Evolutionary conservation across 2,329 filamentous ascomycete species (phyloP).

Genomic region (Scedosporium aurantiacum): DNA sequence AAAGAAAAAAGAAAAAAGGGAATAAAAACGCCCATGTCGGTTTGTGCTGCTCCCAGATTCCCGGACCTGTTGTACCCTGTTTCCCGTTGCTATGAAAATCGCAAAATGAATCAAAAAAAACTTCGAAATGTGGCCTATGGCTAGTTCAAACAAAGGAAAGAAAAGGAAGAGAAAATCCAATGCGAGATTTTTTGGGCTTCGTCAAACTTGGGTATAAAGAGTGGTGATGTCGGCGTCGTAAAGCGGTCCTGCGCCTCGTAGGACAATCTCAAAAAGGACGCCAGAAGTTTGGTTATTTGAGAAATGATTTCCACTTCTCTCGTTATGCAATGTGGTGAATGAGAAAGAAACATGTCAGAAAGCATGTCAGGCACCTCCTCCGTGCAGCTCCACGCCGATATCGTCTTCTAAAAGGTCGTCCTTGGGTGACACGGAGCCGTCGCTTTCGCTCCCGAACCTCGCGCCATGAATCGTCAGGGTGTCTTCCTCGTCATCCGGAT

Average conservation of each 20-base stretch:
- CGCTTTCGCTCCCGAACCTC: too few relatives aligned
- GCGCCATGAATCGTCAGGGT: conserved; percentile 15
- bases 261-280: not conserved
- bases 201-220: not conserved
- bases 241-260: not conserved
- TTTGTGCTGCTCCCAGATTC: not conserved
- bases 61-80: not conserved
- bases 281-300: not conserved
- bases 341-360: not conserved
- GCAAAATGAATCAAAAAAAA: not conserved
- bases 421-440: not conserved
- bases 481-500: conserved; percentile 8
- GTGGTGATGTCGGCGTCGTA: not conserved
- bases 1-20: not conserved
- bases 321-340: too few relatives aligned
- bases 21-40: not conserved
- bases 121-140: not conserved
- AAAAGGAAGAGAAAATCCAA: not conserved
- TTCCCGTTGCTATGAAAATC: not conserved
- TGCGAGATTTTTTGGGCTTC: not conserved
- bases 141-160: not conserved
- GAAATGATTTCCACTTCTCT: too few relatives aligned
- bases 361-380: not conserved
- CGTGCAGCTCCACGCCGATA: not conserved
- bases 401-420: not conserved